These are phyloP conservation scores for Puccinia triticina DNA, from an alignment of 1,284 basidiomycete species.

Conservation along the genomic window DNA sequence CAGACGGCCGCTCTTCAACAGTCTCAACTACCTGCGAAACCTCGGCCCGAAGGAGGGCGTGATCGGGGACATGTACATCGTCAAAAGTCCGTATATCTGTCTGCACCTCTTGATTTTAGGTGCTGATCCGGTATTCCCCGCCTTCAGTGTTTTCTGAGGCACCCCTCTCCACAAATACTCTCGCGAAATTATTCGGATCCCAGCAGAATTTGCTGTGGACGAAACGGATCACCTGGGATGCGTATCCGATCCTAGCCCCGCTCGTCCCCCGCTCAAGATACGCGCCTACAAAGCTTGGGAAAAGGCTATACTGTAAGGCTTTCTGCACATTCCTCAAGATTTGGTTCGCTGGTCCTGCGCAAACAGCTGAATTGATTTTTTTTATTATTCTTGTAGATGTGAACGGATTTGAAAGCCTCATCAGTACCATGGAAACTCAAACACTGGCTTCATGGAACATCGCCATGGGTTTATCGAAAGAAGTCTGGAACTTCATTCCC, in stretches of 20 bases:
- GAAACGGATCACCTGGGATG: conserved; percentile 71
- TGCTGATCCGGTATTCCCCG: conserved; percentile 65
- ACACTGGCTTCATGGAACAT: conserved; percentile 38
- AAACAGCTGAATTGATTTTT: background rate
- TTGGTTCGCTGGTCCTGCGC: background rate
- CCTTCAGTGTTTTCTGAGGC: conserved; percentile 85
- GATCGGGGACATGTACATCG: conserved; percentile 52
- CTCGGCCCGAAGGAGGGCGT: conserved; percentile 61
- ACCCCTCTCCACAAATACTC: conserved; percentile 70
- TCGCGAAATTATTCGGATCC: conserved; percentile 68
- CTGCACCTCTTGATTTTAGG: background rate
- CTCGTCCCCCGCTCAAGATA: background rate
- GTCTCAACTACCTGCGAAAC: conserved; percentile 78
- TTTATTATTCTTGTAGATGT: background rate
- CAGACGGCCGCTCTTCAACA: conserved; percentile 78
- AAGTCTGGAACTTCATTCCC: conserved; percentile 32
- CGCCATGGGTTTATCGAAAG: conserved; percentile 25
- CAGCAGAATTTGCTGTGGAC: conserved; percentile 76
- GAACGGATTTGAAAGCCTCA: conserved; percentile 39
- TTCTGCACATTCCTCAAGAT: background rate
- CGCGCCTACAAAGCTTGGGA: conserved; percentile 18
- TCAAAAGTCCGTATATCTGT: conserved; percentile 43
- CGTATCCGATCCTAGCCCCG: conserved; percentile 58
- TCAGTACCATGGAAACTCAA: conserved; percentile 50
- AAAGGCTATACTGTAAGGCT: conserved; percentile 35